Conservation (phyloP, 1,284 basidiomycete genomes). For the Ceratobasidium sp. region DNA sequence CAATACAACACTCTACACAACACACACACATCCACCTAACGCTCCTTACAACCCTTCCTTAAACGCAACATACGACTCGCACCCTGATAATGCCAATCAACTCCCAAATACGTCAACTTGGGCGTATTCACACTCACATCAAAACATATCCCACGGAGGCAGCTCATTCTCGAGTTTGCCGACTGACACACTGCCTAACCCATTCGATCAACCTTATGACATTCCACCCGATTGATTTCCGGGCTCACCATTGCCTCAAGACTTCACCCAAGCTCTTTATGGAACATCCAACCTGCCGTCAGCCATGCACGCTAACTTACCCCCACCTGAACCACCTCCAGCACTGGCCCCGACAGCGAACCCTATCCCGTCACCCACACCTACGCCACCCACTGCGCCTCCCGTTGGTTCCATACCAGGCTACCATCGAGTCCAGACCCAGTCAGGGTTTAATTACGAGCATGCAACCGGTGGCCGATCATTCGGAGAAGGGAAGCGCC, state of each 20-base stretch:
- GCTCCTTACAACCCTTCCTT: not conserved
- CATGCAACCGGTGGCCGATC: not conserved
- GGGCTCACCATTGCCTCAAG: not conserved
- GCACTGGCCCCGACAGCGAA: too few species aligned
- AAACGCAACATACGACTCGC: not conserved
- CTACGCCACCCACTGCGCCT: not conserved
- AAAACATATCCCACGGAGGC: too few species aligned
- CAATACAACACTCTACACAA: not conserved
- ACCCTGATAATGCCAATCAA: too few species aligned
- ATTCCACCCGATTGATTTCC: not conserved
- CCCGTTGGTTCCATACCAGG: not conserved
- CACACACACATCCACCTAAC: not conserved
- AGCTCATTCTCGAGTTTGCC: too few species aligned
- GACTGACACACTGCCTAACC: too few species aligned
- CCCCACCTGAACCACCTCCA: not conserved
- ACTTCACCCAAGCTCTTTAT: not conserved
- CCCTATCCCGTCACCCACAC: not conserved
- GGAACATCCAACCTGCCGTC: not conserved
- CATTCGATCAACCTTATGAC: not conserved
- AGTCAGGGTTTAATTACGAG: conserved; percentile 1
- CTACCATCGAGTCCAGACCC: not conserved
- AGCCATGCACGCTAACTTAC: not conserved
- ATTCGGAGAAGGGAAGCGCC: not conserved
- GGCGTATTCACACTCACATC: too few species aligned
- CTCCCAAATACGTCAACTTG: too few species aligned